Base-by-base conservation (phyloP, 257 asterid genomes). In the Euphrasia confusa region DNA sequence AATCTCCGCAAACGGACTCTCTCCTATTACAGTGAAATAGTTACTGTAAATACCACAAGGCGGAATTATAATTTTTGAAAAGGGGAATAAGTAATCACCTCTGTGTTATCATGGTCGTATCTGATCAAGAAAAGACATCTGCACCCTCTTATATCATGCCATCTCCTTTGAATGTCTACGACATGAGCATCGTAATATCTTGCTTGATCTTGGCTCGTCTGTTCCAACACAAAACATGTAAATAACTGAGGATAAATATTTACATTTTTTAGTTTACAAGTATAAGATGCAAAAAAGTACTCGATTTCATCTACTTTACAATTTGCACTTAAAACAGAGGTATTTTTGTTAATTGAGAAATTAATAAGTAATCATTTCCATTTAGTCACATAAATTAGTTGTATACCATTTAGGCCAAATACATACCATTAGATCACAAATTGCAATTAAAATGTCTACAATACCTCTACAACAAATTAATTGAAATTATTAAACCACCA, bases 141-240 rank as follows among this genome's bases (percentile, higher is more conserved):
- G 75, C 99, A 93, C n/a, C 99, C 99, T 75, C 99, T 80, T 48
- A 89, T 77, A 68, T 93, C 99, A 60, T 93, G 99, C 83, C 80
- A 70, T 76, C 86, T 83, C 78, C 76, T 83, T 72, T 82, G 83
- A 63, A 93, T 81, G 47, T 82, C 85, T 2, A 77, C 59, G 42
- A 93, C 81, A 64, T 56, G 81, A 67, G 96, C 97, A 64, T 92
- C 99, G 33, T 75, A 82, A 72, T 92, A 87, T 72, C 83, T 77
- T 42, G 91, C 95, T 72, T 79, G 81, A 64, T 92, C 89, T 40
- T 78, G 76, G 21, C 70, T 76, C 81, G 85, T 96, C 99, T 92
- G 73, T 45, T 70, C 24, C 28, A 57, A 66, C 61, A 12, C n/a
- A 45, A 12, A 70, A 15, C 2, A 39, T 48, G 9, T 24, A 48